Conservation (phyloP, 345 rosid species). For the Salix arbutifolia region DNA sequence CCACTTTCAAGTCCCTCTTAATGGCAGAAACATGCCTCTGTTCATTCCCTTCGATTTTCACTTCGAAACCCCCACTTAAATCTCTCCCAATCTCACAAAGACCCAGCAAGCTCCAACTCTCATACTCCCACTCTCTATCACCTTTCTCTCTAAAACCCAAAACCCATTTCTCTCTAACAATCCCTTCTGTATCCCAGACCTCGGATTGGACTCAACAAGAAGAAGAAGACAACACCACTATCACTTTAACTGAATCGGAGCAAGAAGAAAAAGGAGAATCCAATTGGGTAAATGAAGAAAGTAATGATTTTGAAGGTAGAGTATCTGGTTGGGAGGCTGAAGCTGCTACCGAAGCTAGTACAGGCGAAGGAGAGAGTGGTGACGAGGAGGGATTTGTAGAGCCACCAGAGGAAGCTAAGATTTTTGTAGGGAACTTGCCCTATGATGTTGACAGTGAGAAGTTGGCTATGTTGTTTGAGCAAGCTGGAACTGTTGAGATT, state of each 20-base stretch:
- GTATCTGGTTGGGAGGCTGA: conserved; percentile 37
- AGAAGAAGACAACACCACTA: conserved; percentile 35
- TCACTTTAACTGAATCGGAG: conserved; percentile 27
- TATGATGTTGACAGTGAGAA: conserved; percentile 74
- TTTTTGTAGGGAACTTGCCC: conserved; percentile 83
- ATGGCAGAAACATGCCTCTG: conserved; percentile 51
- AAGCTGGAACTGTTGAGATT: conserved; percentile 88
- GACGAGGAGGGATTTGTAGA: conserved; percentile 36
- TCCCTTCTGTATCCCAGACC: conserved; percentile 53
- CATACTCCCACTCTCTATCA: conserved; percentile 14
- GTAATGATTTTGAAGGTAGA: conserved; percentile 26
- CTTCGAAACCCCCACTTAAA: conserved; percentile 36
- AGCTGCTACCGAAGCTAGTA: conserved; percentile 9
- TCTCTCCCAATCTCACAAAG: conserved; percentile 29
- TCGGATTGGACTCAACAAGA: conserved; percentile 33
- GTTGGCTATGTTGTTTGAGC: conserved; percentile 78
- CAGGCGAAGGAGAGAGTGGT: conserved; percentile 19
- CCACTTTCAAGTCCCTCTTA: conserved; percentile 50
- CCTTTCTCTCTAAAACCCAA: conserved; percentile 35
- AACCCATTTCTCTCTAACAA: conserved; percentile 36
- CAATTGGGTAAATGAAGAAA: conserved; percentile 31
- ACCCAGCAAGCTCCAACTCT: conserved; percentile 22
- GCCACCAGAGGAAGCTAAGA: conserved; percentile 80
- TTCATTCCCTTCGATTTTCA: conserved; percentile 37
- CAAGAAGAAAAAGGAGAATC: conserved; percentile 6